These are phyloP conservation scores for Triticum turgidum DNA, from an alignment of 176 grass and related monocot species.

Conservation along the genomic window DNA sequence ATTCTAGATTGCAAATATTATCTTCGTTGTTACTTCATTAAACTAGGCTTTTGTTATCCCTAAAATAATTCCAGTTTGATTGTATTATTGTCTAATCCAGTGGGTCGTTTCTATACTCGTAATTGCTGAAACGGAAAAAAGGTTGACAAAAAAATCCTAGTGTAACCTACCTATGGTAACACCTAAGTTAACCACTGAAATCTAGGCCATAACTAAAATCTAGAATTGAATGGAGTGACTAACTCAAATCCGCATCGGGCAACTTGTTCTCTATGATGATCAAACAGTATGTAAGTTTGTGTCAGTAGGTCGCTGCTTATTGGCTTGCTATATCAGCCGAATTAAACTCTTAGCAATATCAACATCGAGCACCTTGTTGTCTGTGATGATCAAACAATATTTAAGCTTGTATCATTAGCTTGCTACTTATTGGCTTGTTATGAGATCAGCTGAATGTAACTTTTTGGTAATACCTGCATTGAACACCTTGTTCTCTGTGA, in stretches of 20 bases:
- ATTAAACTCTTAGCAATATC: too few relatives aligned
- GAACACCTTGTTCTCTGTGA: too few relatives aligned
- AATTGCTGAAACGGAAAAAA: not conserved
- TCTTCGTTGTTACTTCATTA: constrained; percentile 9
- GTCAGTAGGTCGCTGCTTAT: constrained; percentile 8
- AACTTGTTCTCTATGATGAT: not conserved
- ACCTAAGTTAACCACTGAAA: not conserved
- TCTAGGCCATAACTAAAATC: not conserved
- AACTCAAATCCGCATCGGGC: not conserved
- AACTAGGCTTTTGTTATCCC: not conserved
- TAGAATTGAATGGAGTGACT: not conserved
- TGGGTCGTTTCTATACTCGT: not conserved
- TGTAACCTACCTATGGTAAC: not conserved
- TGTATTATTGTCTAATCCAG: not conserved
- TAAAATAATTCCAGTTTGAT: not conserved
- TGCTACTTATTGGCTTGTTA: not conserved
- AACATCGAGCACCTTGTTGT: too few relatives aligned
- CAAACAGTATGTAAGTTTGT: not conserved
- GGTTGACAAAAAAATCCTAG: not conserved
- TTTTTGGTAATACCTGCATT: not conserved
- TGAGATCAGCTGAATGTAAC: not conserved
- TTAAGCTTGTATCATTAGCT: too few relatives aligned
- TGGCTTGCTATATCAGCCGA: too few relatives aligned
- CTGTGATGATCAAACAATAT: too few relatives aligned
- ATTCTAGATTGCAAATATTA: not conserved